Base-by-base conservation (phyloP, 2,329 filamentous ascomycete species). In the Rasamsonia emersonii region DNA sequence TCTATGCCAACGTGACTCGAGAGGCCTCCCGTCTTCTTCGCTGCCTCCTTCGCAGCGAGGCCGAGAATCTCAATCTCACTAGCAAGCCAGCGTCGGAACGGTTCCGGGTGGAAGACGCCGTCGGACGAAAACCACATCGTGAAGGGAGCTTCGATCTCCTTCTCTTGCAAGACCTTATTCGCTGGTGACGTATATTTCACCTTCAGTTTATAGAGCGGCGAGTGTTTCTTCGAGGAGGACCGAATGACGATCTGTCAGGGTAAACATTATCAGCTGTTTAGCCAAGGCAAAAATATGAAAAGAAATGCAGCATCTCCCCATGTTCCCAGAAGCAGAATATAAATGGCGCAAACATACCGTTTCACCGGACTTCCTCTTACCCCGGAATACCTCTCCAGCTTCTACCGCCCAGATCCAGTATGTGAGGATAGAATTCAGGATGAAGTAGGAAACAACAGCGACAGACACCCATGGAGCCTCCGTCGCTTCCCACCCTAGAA, bases 321-420 rank as follows among this genome's bases (percentile, higher is more conserved):
- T n/a, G n/a, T n/a, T n/a, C n/a, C n/a, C n/a, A n/a, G n/a, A n/a
- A n/a, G n/a, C n/a, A n/a, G n/a, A n/a, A 18, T 19, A 16, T 39
- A 36, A 18, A 15, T 18, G 24, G 4, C 10, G 2, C 9, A 7
- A 20, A 44, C 60, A 41, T 59, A 66, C 61, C 47, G 82, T 76
- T 65, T 76, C 79, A 21, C 77, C 73, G 5, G 83, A 84, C 9
- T 75, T 71, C 33, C 67, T 67, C 9, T 75, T 76, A 1, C 89
- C 91, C 34, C 81, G 73, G 55, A 95, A 98, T 7, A 96, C 73
- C 19, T 77, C 73, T 0, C 83, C 81, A 45, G 79, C 79, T 67
- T 98, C 91, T 15, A 91, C 80, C 15, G 71, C 71, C 70, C 77
- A 82, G 37, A 93, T 75, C 91, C 91, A 98, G 48, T 77, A 73